Evolutionary conservation across 1,284 basidiomycete species (phyloP).

Genomic region (Microbotryum violaceum): DNA sequence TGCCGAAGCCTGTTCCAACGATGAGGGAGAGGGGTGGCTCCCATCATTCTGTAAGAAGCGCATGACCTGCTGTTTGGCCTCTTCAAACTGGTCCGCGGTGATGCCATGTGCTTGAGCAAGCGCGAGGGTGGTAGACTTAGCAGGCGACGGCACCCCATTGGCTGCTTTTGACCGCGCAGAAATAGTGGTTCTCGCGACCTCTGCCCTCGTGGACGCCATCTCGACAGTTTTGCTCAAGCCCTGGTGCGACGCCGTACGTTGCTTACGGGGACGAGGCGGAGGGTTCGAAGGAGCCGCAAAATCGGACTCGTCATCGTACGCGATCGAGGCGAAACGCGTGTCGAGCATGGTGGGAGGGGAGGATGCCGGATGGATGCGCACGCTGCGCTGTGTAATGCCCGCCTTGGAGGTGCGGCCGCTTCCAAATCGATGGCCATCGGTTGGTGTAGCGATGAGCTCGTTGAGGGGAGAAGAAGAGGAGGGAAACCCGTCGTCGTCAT

Average conservation of each 20-base stretch:
- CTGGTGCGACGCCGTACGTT: not conserved
- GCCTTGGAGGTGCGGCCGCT: not conserved
- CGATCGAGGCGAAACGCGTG: not conserved
- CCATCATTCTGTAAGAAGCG: constrained; percentile 13
- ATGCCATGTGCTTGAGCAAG: constrained; percentile 17
- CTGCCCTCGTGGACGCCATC: not conserved
- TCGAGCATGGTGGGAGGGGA: constrained; percentile 9
- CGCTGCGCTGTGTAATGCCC: constrained; percentile 9
- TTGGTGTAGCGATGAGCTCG: constrained; percentile 23
- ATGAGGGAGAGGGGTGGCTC: no score
- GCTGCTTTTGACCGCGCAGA: not conserved
- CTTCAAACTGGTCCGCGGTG: constrained; percentile 22
- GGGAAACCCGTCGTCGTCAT: constrained; percentile 8
- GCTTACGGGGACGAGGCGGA: not conserved
- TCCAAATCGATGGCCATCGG: constrained; percentile 12
- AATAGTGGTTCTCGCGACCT: not conserved
- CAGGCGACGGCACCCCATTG: not conserved
- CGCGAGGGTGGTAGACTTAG: constrained; percentile 1
- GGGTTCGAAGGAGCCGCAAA: not conserved
- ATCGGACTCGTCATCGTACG: not conserved
- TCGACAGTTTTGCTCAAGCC: not conserved
- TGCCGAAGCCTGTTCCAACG: no score
- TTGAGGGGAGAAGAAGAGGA: constrained; percentile 21
- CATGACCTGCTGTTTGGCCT: constrained; percentile 20
- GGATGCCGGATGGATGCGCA: constrained; percentile 13